phyloP scores from a whole-genome alignment of 2,329 filamentous ascomycete species.

The Cladophialophora chaetospira region DNA sequence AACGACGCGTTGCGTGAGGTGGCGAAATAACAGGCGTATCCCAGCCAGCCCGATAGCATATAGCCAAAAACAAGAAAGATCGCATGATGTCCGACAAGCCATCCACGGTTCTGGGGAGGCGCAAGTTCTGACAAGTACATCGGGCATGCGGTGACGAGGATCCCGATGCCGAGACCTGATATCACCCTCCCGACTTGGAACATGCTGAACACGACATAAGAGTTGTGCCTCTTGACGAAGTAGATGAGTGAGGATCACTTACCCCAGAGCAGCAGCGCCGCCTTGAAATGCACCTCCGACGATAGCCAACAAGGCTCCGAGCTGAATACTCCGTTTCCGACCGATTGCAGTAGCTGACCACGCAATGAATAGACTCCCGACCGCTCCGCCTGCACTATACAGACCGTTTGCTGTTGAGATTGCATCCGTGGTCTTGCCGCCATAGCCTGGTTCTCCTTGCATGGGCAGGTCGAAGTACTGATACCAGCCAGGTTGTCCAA shows the following conservation, averaged over 20 bases:
- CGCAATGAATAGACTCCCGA: conserved; percentile 35
- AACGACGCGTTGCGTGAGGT: conserved; percentile 26
- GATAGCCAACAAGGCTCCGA: conserved; percentile 30
- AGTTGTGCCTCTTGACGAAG: neutral
- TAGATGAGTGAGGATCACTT: neutral
- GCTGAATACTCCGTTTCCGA: conserved; percentile 42
- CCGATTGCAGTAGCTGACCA: conserved; percentile 40
- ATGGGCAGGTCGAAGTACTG: conserved; percentile 44
- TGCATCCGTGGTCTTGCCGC: conserved; percentile 43
- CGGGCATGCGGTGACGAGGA: conserved; percentile 26
- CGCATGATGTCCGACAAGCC: conserved; percentile 30
- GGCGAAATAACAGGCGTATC: conserved; percentile 30
- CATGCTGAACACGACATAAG: conserved; percentile 22
- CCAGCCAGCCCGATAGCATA: conserved; percentile 28
- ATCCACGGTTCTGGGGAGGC: conserved; percentile 25
- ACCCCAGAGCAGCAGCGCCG: conserved; percentile 24
- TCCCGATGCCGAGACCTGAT: conserved; percentile 26
- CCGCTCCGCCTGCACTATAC: conserved; percentile 45
- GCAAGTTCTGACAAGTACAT: conserved; percentile 30
- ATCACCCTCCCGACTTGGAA: conserved; percentile 30
- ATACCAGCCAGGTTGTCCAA: conserved; percentile 52
- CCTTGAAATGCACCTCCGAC: conserved; percentile 30
- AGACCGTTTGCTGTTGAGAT: conserved; percentile 51
- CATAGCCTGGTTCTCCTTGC: conserved; percentile 44
- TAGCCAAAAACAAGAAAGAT: conserved; percentile 32